These are phyloP conservation scores for Citrus sp. DNA, from an alignment of 345 rosid species.

Conservation along the genomic window DNA sequence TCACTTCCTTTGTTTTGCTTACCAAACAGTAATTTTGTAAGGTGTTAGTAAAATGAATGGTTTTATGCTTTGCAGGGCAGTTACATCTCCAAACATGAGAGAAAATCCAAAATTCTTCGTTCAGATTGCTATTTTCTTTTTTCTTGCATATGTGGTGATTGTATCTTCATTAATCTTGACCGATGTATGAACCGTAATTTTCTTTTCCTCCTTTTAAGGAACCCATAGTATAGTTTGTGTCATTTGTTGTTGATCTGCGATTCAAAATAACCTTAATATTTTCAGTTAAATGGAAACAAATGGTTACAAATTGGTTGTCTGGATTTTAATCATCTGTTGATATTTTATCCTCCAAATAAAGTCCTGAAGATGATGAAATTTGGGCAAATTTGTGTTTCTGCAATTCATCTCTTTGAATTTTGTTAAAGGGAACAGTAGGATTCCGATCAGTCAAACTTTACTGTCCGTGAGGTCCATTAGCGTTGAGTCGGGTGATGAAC, in stretches of 20 bases:
- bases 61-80: slow-evolving; percentile 63
- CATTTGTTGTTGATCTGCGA: not conserved
- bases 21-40: not conserved
- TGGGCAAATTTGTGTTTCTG: not conserved
- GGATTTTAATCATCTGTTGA: not conserved
- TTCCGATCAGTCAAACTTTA: not conserved
- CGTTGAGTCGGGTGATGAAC: not conserved
- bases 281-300: slow-evolving; percentile 17
- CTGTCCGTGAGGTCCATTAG: not conserved
- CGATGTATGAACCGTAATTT: slow-evolving; percentile 54
- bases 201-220: not conserved
- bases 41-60: not conserved
- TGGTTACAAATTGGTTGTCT: not conserved
- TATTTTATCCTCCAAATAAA: not conserved
- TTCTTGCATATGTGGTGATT: slow-evolving; percentile 91
- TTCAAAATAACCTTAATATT: slow-evolving; percentile 7
- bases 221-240: not conserved
- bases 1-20: not conserved
- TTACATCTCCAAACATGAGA: slow-evolving; percentile 98
- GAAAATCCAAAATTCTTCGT: slow-evolving; percentile 89
- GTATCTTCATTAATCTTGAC: slow-evolving; percentile 93
- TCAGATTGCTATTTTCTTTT: slow-evolving; percentile 85
- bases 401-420: not conserved
- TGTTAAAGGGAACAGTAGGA: not conserved
- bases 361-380: not conserved